Conservation (phyloP, 2,329 filamentous ascomycete genomes). For the Trichoderma sp. region DNA sequence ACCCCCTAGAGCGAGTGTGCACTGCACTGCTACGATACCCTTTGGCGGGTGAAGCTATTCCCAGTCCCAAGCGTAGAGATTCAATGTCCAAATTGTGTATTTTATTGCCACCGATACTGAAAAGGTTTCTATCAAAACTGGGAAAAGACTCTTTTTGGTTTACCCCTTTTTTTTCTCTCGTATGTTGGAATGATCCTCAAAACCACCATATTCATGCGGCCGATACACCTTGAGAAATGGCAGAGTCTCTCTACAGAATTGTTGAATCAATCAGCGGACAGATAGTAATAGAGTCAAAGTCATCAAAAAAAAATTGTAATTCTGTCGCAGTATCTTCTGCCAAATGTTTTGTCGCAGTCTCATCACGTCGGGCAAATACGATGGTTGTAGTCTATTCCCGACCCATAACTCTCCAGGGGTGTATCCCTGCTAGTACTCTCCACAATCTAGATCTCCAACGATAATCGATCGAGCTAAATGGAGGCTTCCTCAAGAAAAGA, state of each 20-base stretch:
- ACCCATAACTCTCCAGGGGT: not conserved
- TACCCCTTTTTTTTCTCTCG: not conserved
- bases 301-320: not conserved
- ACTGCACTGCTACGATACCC: not conserved
- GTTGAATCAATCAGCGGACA: not conserved
- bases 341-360: not conserved
- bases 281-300: not conserved
- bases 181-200: not conserved
- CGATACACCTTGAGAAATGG: not conserved
- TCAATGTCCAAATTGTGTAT: not conserved
- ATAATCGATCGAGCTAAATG: not conserved
- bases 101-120: not conserved
- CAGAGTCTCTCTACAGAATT: not conserved
- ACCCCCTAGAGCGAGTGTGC: too few species aligned
- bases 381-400: not conserved
- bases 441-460: not conserved
- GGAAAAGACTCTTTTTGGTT: not conserved
- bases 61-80: not conserved
- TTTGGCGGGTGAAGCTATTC: not conserved
- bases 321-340: not conserved
- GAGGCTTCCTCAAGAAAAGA: not conserved
- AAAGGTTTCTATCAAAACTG: not conserved
- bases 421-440: not conserved
- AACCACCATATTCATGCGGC: not conserved
- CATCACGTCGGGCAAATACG: not conserved